Evolutionary conservation across 208 protist genomes (phyloP), one percentile per base, ranked within the genome.

Genomic region (Blastocrithidia nonstop): DNA sequence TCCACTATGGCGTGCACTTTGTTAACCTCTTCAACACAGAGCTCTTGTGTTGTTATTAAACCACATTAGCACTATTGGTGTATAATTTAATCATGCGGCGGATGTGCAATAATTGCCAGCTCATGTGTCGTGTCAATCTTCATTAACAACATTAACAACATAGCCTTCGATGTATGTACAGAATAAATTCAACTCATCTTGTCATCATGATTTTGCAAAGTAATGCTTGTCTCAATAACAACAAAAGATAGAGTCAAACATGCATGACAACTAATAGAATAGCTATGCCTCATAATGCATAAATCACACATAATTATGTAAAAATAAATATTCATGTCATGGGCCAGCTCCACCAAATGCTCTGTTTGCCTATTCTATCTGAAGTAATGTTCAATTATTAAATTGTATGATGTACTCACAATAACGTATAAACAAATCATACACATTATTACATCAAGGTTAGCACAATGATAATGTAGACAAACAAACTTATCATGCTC

Each of bases 351-450:
- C 97, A 32, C 96, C 96, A 0, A 98, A 98, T 55, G 71, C 72
- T n/a, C 97, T 98, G 61, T 99, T 97, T 45, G 71, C 83, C 16
- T 97, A 92, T 62, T 97, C 98, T 59, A 63, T 99, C 16, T 98
- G 95, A 69, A 85, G 95, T 27, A 99, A 99, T 65, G 57, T 99
- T 22, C 51, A 87, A 42, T 42, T 83, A 8, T 61, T 99, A n/a
- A 99, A 99, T 71, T 60, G 71, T 13, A 78, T 97, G 31, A 36
- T 82, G 33, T 21, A 45, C 0, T 38, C 53, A 2, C 64, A 73
- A n/a, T n/a, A n/a, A n/a, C n/a, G n/a, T n/a, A n/a, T n/a, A n/a
- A n/a, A n/a, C n/a, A n/a, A n/a, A n/a, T n/a, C n/a, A n/a, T n/a
- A n/a, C n/a, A n/a, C n/a, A n/a, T n/a, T n/a, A n/a, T n/a, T n/a